Base-by-base conservation (phyloP, 139 green algal species). In the Zygnema cylindricum region DNA sequence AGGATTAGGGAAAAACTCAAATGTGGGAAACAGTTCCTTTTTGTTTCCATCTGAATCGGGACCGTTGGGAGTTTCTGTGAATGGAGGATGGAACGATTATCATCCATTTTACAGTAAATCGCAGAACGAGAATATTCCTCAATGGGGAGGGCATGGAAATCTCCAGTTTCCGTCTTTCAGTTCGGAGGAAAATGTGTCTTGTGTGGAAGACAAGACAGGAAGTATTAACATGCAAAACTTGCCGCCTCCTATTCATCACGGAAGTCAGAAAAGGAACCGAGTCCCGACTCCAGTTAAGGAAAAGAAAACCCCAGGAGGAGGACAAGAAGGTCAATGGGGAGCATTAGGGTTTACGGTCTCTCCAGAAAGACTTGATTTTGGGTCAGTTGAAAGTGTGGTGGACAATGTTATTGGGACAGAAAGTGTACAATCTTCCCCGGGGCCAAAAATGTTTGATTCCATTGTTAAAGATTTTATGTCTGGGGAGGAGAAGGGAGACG, bases 241-340 rank as follows among this genome's bases (percentile, higher is more conserved):
- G n/a, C 16, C 16, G 16, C 16, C 33, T 7, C 77, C 77, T 69
- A 21, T 33, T 21, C 77, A 76, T 33, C 77, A 43, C 7, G 25
- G 77, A 21, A 84, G 77, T 33, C 35, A 69, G 82, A 87, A 87
- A 55, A 42, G 82, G 2, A 87, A 87, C 82, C 21, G 82, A 7
- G 82, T 87, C 54, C 38, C 82, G 11, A 87, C 82, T 7, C 82
- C 82, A 35, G 82, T 87, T 1, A 87, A 87, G 82, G 82, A 87
- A 25, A 82, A 84, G 23, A 39, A 40, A 23, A 43, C 35, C n/a
- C 42, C 1, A n/a, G 63, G 32, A 33, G 76, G 2, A 23, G 76
- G 42, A n/a, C 38, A 63, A 30, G 78, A 86, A 41, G 78, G 38
- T 35, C 39, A 63, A 16, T 86, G 78, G 78, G 78, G 43, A 30